Evolutionary conservation across 139 green algal species (phyloP).

Genomic region (Chlamydomonas urium): DNA sequence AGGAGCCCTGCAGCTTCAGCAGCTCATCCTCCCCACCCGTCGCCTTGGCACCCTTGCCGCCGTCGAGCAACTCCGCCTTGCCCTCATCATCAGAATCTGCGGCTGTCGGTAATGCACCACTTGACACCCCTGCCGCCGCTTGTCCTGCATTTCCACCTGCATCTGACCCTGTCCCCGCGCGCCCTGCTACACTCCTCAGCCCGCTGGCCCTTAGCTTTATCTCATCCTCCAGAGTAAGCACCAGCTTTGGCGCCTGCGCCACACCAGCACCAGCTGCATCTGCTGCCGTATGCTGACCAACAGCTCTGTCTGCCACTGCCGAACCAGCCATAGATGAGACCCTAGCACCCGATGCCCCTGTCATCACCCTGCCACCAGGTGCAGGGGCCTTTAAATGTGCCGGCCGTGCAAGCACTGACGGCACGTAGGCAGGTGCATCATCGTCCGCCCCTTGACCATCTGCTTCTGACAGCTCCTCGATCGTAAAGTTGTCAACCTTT

Average conservation of each 20-base stretch:
- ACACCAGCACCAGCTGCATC: background rate
- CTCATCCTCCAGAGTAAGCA: constrained; percentile 9
- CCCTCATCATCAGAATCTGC: background rate
- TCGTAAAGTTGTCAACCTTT: no score
- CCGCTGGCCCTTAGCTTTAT: background rate
- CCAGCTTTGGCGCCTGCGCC: background rate
- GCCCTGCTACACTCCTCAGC: background rate
- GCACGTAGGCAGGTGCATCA: no score
- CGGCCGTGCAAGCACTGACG: no score
- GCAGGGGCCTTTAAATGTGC: background rate
- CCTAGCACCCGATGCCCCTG: no score
- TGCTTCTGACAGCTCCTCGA: no score
- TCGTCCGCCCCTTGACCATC: no score
- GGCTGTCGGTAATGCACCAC: background rate
- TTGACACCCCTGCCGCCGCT: background rate
- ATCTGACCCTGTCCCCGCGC: background rate
- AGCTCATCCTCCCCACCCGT: background rate
- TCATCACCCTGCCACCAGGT: background rate
- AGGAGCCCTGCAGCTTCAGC: background rate
- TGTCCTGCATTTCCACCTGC: background rate
- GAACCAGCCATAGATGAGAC: no score
- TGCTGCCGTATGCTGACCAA: background rate
- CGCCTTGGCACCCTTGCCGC: background rate
- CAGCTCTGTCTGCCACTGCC: background rate
- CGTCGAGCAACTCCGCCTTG: background rate